These are phyloP conservation scores for Calocybe gangraenosa DNA, from an alignment of 768 basidiomycete genomes.

Conservation along the genomic window DNA sequence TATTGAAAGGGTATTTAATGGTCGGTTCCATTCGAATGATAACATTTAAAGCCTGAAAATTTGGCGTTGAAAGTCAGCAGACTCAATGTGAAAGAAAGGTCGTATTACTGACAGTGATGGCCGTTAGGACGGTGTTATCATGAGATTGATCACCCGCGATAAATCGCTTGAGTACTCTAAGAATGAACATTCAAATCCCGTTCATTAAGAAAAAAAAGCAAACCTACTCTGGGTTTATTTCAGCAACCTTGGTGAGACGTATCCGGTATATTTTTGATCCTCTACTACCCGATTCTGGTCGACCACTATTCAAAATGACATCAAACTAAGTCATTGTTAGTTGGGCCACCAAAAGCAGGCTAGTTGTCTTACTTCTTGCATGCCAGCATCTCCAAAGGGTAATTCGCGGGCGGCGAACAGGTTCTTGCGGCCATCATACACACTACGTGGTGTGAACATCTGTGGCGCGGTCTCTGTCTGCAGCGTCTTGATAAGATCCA, in stretches of 20 bases:
- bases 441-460: constrained; percentile 71
- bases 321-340: constrained; percentile 45
- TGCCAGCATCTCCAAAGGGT: constrained; percentile 48
- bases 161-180: constrained; percentile 55
- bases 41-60: constrained; percentile 57
- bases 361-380: constrained; percentile 46
- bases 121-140: constrained; percentile 61
- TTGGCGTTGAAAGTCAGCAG: neutral
- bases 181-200: neutral
- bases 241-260: constrained; percentile 50
- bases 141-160: constrained; percentile 56
- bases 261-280: constrained; percentile 68
- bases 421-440: constrained; percentile 81
- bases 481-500: constrained; percentile 63
- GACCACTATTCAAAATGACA: constrained; percentile 42
- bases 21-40: constrained; percentile 70
- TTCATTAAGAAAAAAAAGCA: constrained; percentile 1
- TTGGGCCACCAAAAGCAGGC: neutral
- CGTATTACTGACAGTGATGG: constrained; percentile 54
- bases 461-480: constrained; percentile 54
- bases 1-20: constrained; percentile 62
- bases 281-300: constrained; percentile 29
- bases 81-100: neutral
- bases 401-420: constrained; percentile 58
- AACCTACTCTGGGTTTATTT: constrained; percentile 49